A percentile compares a stretch with the other conserved stretches of the same genome.
Evolutionary conservation across 2,329 filamentous ascomycete species (phyloP).

Genomic region (Neospermospora avenae): DNA sequence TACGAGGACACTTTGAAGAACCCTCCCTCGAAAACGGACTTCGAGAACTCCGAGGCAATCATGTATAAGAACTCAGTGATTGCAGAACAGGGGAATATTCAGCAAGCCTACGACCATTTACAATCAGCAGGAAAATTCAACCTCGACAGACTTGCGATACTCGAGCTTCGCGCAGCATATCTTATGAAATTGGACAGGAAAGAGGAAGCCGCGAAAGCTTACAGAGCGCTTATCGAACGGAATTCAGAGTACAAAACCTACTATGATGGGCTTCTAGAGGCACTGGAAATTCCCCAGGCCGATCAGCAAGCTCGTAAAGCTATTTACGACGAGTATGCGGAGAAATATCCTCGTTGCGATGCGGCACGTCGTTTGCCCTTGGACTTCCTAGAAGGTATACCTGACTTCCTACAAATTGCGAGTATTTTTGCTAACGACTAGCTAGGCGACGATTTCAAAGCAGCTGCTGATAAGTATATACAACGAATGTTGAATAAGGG

Average conservation of each 20-base stretch:
- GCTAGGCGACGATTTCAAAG: conserved; percentile 72
- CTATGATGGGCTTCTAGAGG: conserved; percentile 72
- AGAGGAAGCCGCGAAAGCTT: conserved; percentile 78
- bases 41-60: conserved; percentile 90
- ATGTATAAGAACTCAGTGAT: conserved; percentile 97
- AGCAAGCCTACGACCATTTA: conserved; percentile 83
- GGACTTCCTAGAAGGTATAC: conserved; percentile 73
- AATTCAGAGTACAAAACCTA: conserved; percentile 87
- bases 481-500: conserved; percentile 85
- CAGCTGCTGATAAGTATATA: conserved; percentile 76
- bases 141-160: conserved; percentile 77
- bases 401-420: neutral
- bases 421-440: conserved; percentile 18
- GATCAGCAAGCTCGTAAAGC: conserved; percentile 65
- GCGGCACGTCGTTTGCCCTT: conserved; percentile 82
- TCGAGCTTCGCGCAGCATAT: conserved; percentile 86
- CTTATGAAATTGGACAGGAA: conserved; percentile 72
- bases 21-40: conserved; percentile 70
- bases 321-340: conserved; percentile 78
- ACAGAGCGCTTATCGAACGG: conserved; percentile 74
- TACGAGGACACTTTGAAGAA: conserved; percentile 92
- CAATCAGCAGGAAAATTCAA: conserved; percentile 73
- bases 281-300: conserved; percentile 58
- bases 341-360: conserved; percentile 79
- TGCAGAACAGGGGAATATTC: conserved; percentile 78